Evolutionary conservation across 2,329 filamentous ascomycete species (phyloP).

Genomic region (Lomentospora prolificans): DNA sequence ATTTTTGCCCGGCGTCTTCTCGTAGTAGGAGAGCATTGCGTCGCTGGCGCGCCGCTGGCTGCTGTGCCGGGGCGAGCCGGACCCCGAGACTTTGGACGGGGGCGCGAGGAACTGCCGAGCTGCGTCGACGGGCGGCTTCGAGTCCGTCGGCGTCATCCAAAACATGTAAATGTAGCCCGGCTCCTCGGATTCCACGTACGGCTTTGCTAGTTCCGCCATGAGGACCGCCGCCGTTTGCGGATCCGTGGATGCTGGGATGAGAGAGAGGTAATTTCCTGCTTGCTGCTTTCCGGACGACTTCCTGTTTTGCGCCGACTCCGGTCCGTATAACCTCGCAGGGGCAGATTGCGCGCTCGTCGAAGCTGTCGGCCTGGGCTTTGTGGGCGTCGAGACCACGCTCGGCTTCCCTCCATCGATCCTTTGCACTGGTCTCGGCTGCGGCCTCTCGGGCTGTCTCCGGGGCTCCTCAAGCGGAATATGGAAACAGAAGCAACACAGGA

Average conservation of each 20-base stretch:
- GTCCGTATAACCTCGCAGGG: conserved; percentile 16
- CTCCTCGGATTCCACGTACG: conserved; percentile 58
- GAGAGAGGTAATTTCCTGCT: conserved; percentile 43
- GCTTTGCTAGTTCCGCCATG: conserved; percentile 65
- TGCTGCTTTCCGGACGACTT: neutral
- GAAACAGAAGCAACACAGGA: conserved; percentile 44
- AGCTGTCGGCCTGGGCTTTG: conserved; percentile 13
- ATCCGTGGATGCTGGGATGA: conserved; percentile 60
- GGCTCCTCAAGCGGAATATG: conserved; percentile 35
- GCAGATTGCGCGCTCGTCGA: conserved; percentile 14
- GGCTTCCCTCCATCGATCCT: conserved; percentile 9
- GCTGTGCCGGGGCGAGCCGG: conserved; percentile 17
- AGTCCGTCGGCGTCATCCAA: conserved; percentile 67
- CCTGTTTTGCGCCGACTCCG: conserved; percentile 19
- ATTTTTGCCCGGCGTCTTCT: conserved; percentile 32
- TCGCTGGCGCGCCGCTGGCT: conserved; percentile 42
- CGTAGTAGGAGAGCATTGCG: conserved; percentile 28
- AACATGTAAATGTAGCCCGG: conserved; percentile 98
- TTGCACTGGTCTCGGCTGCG: conserved; percentile 38
- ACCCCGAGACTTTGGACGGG: conserved; percentile 22
- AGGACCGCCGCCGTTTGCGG: conserved; percentile 61
- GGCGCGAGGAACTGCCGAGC: conserved; percentile 50
- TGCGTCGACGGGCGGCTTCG: conserved; percentile 44
- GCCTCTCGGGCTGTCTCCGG: conserved; percentile 28
- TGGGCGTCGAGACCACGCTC: conserved; percentile 15